These are phyloP conservation scores for Filobasidium wieringae DNA, from an alignment of 768 basidiomycete species.

Conservation along the genomic window DNA sequence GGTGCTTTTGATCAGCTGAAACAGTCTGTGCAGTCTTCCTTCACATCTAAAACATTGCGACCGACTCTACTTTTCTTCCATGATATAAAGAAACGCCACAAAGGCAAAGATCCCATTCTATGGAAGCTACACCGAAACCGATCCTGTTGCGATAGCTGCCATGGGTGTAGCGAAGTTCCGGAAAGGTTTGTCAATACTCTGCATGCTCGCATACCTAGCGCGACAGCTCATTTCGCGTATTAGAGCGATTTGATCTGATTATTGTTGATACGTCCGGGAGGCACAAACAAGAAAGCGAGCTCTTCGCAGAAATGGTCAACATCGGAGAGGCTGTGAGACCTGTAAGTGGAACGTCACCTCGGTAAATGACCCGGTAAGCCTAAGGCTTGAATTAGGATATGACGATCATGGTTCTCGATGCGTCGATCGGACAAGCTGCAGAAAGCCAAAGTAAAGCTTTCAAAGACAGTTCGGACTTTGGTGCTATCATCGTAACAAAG, in stretches of 20 bases:
- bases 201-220: background rate
- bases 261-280: constrained; percentile 97
- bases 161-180: constrained; percentile 95
- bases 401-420: constrained; percentile 91
- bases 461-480: constrained; percentile 95
- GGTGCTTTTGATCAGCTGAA: constrained; percentile 98
- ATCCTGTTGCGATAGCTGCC: constrained; percentile 86
- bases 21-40: constrained; percentile 46
- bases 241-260: constrained; percentile 90
- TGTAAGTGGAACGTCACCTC: constrained; percentile 35
- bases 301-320: constrained; percentile 97
- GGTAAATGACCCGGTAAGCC: background rate
- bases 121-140: constrained; percentile 96
- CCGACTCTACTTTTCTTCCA: background rate
- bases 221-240: background rate
- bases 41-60: too few relatives aligned
- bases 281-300: constrained; percentile 90
- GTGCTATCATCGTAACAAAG: constrained; percentile 98
- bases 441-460: constrained; percentile 93
- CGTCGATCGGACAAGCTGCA: constrained; percentile 97
- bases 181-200: constrained; percentile 44
- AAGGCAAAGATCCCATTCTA: constrained; percentile 99
- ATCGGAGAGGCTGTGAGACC: constrained; percentile 88
- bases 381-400: constrained; percentile 49
- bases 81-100: constrained; percentile 57